A percentile compares a stretch with the other conserved stretches of the same genome.
phyloP scores from a whole-genome alignment of 495 filamentous ascomycete species.

The Cenococcum geophilum region DNA sequence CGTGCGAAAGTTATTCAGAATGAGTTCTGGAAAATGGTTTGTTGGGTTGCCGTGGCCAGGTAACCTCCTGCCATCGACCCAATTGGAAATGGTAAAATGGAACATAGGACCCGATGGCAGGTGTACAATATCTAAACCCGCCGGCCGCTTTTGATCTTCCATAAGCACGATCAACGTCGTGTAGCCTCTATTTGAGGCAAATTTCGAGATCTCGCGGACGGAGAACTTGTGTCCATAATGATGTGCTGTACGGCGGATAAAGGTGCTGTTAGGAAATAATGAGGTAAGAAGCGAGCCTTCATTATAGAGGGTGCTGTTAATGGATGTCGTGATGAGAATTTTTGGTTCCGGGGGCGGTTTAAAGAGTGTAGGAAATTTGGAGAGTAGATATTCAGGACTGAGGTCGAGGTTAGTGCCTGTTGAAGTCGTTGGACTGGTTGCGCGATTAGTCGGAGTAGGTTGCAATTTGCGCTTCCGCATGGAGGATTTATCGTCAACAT shows the following conservation, averaged over 20 bases:
- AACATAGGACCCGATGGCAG: slow-evolving; percentile 81
- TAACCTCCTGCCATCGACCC: slow-evolving; percentile 74
- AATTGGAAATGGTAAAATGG: slow-evolving; percentile 78
- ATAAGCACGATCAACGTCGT: slow-evolving; percentile 74
- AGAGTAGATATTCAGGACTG: slow-evolving; percentile 38
- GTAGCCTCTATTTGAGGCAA: slow-evolving; percentile 72
- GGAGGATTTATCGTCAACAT: slow-evolving; percentile 12
- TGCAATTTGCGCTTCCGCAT: slow-evolving; percentile 14
- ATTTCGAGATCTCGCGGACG: slow-evolving; percentile 79
- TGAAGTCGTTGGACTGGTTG: slow-evolving; percentile 28
- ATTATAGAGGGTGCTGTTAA: slow-evolving; percentile 78
- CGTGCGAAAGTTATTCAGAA: slow-evolving; percentile 93
- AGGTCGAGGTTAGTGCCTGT: slow-evolving; percentile 38
- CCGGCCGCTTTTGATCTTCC: slow-evolving; percentile 76
- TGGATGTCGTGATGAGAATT: slow-evolving; percentile 80
- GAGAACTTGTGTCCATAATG: slow-evolving; percentile 78
- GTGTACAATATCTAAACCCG: slow-evolving; percentile 72
- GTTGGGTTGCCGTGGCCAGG: slow-evolving; percentile 86
- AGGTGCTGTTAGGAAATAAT: slow-evolving; percentile 80
- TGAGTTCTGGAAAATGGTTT: slow-evolving; percentile 84
- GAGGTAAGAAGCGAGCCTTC: slow-evolving; percentile 70
- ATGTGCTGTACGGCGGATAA: slow-evolving; percentile 78
- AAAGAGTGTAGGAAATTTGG: slow-evolving; percentile 74
- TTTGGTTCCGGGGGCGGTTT: slow-evolving; percentile 58
- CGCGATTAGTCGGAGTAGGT: slow-evolving; percentile 19